Base-by-base conservation (phyloP, 2,329 filamentous ascomycete species). In the Hymenoscyphus linearis region DNA sequence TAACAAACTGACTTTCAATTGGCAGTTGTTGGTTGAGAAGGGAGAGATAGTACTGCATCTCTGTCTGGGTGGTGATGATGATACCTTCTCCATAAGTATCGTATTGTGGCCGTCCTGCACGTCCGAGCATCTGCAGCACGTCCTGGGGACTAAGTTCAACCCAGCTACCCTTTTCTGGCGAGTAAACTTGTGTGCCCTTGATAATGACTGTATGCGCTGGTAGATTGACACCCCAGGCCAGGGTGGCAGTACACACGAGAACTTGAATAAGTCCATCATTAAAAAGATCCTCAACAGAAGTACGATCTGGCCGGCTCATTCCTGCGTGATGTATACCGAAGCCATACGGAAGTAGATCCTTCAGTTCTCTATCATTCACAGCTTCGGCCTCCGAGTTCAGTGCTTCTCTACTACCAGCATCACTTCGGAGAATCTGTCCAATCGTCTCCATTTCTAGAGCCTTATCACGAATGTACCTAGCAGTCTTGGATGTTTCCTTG, bases 321-420 rank as follows among this genome's bases (percentile, higher is more conserved):
- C 95, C 95, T 72, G 95, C 95, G 76, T 99, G 95, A 78, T 99
- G 95, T 63, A 99, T 99, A 72, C 95, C 95, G 68, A 99, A 96
- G 6, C 96, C 95, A 69, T 98, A 98, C 0, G 95, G 95, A 72
- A 99, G 79, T 12, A 99, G 79, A 72, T 98, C 95, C 74, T 98
- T 98, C 57, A 99, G 80, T 59, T 96, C 93, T 57, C 87, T 80
- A 73, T 99, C 95, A 36, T 88, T 87, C 18, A 95, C 90, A 60
- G 88, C 83, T 60, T 90, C 89, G 0, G 92, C 86, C 70, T 96
- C 92, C 73, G 96, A 90, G 36, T 88, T 87, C 62, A 99, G 76
- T 61, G 96, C 91, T 71, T 96, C 93, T 65, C 92, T 85, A 67
- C 89, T 96, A 52, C 92, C 93, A 59, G 93, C 92, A 76, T 99